Conservation (phyloP, 768 basidiomycete genomes). For the Agaricus blazei region DNA sequence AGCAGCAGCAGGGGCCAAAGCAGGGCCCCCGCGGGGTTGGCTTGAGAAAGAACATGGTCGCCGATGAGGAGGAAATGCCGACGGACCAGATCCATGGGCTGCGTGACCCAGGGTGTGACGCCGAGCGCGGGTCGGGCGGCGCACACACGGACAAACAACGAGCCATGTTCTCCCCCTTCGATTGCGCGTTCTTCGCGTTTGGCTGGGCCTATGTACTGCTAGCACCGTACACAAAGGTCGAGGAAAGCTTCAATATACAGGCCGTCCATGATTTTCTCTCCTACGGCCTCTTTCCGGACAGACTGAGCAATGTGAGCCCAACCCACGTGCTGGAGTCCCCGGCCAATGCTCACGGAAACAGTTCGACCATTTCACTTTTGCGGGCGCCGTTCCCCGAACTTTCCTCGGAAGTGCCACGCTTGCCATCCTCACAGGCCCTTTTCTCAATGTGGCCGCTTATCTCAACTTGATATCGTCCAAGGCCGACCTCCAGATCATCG, state of each 20-base stretch:
- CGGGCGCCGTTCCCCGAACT: slow-evolving; percentile 85
- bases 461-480: slow-evolving; percentile 48
- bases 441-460: slow-evolving; percentile 34
- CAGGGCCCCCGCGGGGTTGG: neutral
- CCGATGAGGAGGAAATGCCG: neutral
- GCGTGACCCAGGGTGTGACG: neutral
- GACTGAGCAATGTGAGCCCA: slow-evolving; percentile 45
- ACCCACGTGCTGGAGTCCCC: neutral
- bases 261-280: slow-evolving; percentile 83
- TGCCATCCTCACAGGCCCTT: slow-evolving; percentile 49
- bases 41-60: neutral
- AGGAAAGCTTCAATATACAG: slow-evolving; percentile 95
- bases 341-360: slow-evolving; percentile 22
- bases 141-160: neutral
- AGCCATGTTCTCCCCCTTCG: slow-evolving; percentile 32
- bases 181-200: slow-evolving; percentile 43
- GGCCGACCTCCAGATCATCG: slow-evolving; percentile 62
- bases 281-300: slow-evolving; percentile 50
- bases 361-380: slow-evolving; percentile 90
- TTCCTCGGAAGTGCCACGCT: slow-evolving; percentile 77
- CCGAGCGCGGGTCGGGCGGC: neutral
- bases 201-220: slow-evolving; percentile 68
- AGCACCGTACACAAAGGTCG: slow-evolving; percentile 92
- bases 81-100: neutral
- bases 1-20: neutral